Conservation (phyloP, 2,329 filamentous ascomycete genomes). For the Lachnellula arida region DNA sequence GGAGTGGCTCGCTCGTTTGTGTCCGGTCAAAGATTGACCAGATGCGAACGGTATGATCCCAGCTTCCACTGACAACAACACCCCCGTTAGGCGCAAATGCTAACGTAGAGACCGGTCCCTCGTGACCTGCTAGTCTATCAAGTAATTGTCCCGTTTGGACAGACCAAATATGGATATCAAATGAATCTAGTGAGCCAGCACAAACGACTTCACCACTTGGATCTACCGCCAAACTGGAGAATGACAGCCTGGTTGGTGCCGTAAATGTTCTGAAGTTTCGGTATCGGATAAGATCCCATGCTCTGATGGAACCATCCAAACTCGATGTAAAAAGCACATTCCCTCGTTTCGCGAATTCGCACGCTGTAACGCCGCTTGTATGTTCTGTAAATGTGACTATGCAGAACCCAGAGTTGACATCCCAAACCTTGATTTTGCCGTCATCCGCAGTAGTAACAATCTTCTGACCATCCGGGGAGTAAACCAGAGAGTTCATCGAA, state of each 20-base stretch:
- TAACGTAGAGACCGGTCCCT: slow-evolving; percentile 85
- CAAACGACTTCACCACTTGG: slow-evolving; percentile 95
- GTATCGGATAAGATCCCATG: slow-evolving; percentile 94
- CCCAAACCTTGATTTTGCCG: slow-evolving; percentile 98
- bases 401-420: slow-evolving; percentile 93
- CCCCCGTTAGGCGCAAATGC: slow-evolving; percentile 85
- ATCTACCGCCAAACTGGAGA: slow-evolving; percentile 93
- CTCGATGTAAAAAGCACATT: slow-evolving; percentile 95
- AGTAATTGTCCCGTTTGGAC: slow-evolving; percentile 95
- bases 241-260: slow-evolving; percentile 83
- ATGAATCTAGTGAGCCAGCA: slow-evolving; percentile 90
- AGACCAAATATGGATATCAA: slow-evolving; percentile 97
- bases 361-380: slow-evolving; percentile 87
- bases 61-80: slow-evolving; percentile 83
- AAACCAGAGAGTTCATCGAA: slow-evolving; percentile 87
- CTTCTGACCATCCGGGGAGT: slow-evolving; percentile 88
- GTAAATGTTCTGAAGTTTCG: slow-evolving; percentile 98
- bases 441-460: slow-evolving; percentile 94
- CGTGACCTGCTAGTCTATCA: slow-evolving; percentile 85
- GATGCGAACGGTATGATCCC: slow-evolving; percentile 92
- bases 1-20: slow-evolving; percentile 90
- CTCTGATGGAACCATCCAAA: slow-evolving; percentile 87
- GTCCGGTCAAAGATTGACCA: slow-evolving; percentile 95
- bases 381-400: slow-evolving; percentile 98
- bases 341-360: slow-evolving; percentile 90